These are phyloP conservation scores for Brachypodium distachyon DNA, from an alignment of 202 grass and related monocot genomes.

Conservation along the genomic window DNA sequence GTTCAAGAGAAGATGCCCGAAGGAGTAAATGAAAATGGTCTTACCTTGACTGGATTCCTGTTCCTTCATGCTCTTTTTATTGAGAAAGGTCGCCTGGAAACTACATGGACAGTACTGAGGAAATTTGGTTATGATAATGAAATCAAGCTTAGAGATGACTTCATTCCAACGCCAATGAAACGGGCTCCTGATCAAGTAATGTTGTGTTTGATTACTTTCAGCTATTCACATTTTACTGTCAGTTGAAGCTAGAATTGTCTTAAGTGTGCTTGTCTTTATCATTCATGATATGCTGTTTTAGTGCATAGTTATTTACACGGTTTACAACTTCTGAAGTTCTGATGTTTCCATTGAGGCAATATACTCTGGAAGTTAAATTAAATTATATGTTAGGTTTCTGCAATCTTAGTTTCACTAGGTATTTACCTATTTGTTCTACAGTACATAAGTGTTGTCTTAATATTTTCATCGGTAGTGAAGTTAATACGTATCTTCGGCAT, in stretches of 20 bases:
- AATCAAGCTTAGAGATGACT: conserved; percentile 90
- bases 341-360: neutral
- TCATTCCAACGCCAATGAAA: conserved; percentile 65
- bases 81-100: conserved; percentile 93
- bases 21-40: conserved; percentile 71
- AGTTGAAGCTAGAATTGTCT: neutral
- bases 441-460: neutral
- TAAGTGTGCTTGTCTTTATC: neutral
- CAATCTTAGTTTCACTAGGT: neutral
- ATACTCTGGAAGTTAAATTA: neutral
- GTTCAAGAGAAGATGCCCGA: conserved; percentile 97
- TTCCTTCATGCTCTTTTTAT: conserved; percentile 96
- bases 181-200: conserved; percentile 91
- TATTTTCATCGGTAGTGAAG: neutral
- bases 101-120: conserved; percentile 93
- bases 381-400: neutral
- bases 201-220: neutral
- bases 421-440: neutral
- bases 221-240: neutral
- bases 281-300: neutral
- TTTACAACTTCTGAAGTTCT: neutral
- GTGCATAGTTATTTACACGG: neutral
- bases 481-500: no score
- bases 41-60: conserved; percentile 91
- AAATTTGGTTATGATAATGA: conserved; percentile 98